A percentile compares a stretch with the other conserved stretches of the same genome.
Conservation (phyloP, 2,329 filamentous ascomycete genomes). For the Sordariomycetes sp. region DNA sequence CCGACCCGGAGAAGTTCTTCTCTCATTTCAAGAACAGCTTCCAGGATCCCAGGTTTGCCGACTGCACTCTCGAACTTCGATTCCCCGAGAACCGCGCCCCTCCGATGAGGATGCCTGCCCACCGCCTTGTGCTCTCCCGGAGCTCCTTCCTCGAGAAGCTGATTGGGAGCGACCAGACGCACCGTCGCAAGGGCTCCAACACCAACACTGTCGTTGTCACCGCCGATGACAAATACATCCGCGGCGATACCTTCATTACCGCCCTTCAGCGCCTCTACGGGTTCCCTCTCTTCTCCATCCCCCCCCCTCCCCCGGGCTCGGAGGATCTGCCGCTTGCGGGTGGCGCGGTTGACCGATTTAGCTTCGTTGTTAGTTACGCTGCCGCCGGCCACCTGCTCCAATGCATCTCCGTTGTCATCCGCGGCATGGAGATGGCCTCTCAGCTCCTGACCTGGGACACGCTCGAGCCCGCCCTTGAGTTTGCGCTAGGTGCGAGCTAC, state of each 20-base stretch:
- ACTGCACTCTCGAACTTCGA: slow-evolving; percentile 30
- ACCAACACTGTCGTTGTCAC: slow-evolving; percentile 32
- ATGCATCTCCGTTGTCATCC: slow-evolving; percentile 41
- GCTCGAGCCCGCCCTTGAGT: slow-evolving; percentile 49
- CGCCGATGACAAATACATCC: slow-evolving; percentile 39
- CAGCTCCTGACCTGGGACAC: slow-evolving; percentile 52
- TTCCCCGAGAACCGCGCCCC: slow-evolving; percentile 23
- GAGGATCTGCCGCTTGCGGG: slow-evolving; percentile 25
- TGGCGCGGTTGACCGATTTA: slow-evolving; percentile 30
- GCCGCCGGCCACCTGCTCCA: slow-evolving; percentile 50
- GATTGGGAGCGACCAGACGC: not conserved
- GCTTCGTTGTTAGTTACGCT: slow-evolving; percentile 52
- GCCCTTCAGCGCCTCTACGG: slow-evolving; percentile 49
- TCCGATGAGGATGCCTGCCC: slow-evolving; percentile 35
- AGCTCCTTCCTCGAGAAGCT: slow-evolving; percentile 26
- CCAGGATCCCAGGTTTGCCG: slow-evolving; percentile 22
- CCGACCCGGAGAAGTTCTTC: slow-evolving; percentile 31
- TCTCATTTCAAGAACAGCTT: slow-evolving; percentile 20
- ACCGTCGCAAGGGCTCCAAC: slow-evolving; percentile 10
- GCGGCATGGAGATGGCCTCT: slow-evolving; percentile 49
- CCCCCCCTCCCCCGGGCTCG: slow-evolving; percentile 14
- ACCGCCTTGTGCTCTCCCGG: slow-evolving; percentile 44
- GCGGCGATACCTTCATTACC: slow-evolving; percentile 44
- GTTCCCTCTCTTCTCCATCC: slow-evolving; percentile 32
- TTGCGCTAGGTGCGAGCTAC: slow-evolving; percentile 32